phyloP scores from a whole-genome alignment of 305 asterid species.

The Fraxinus velutina region DNA sequence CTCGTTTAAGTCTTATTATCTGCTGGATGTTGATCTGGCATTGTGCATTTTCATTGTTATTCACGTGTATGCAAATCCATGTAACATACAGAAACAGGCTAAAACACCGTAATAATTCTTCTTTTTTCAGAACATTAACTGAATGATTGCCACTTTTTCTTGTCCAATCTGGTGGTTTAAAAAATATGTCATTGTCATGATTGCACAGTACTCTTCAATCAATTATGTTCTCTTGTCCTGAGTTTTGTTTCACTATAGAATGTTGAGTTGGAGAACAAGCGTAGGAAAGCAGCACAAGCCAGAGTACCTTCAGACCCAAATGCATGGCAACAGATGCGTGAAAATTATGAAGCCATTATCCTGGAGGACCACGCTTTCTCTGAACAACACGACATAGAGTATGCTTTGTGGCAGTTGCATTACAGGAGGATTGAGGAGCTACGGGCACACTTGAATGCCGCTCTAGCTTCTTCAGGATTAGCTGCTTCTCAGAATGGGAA shows the following conservation, averaged over 20 bases:
- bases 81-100: background rate
- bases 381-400: slow-evolving; percentile 81
- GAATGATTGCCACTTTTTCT: background rate
- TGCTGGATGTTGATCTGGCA: background rate
- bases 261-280: slow-evolving; percentile 81
- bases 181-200: background rate
- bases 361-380: slow-evolving; percentile 91
- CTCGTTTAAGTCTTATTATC: background rate
- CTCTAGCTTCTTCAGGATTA: slow-evolving; percentile 57
- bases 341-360: slow-evolving; percentile 86
- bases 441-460: slow-evolving; percentile 64
- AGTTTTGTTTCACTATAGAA: slow-evolving; percentile 39
- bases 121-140: background rate
- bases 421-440: slow-evolving; percentile 94
- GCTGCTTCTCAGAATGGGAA: slow-evolving; percentile 74
- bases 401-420: slow-evolving; percentile 93
- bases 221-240: slow-evolving; percentile 7
- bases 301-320: slow-evolving; percentile 89
- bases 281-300: slow-evolving; percentile 80
- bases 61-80: background rate
- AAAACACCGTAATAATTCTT: background rate
- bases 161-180: slow-evolving; percentile 5
- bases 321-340: slow-evolving; percentile 95
- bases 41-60: background rate
- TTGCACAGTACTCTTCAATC: background rate